Conservation (phyloP, 805 yeast genomes). For the Diddensiella transvaalensis region DNA sequence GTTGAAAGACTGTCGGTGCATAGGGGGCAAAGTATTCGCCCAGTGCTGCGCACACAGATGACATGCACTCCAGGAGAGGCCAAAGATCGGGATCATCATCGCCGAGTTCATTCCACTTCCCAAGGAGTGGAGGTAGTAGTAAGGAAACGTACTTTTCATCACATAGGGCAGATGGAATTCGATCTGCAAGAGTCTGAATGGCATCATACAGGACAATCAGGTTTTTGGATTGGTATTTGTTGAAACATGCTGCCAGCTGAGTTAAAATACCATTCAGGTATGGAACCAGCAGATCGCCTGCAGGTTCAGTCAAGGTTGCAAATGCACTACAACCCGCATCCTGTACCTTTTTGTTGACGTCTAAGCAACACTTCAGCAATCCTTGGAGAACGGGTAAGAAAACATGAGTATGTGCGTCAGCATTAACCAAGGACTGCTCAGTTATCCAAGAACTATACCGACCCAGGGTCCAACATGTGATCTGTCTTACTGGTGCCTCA, state of each 20-base stretch:
- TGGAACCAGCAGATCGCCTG: slow-evolving; percentile 64
- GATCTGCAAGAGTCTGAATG: slow-evolving; percentile 82
- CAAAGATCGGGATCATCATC: slow-evolving; percentile 85
- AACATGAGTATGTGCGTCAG: slow-evolving; percentile 52
- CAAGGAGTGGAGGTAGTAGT: slow-evolving; percentile 76
- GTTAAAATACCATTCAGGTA: slow-evolving; percentile 63
- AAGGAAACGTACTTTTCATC: slow-evolving; percentile 54
- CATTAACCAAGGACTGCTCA: slow-evolving; percentile 34
- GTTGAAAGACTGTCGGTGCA: slow-evolving; percentile 79
- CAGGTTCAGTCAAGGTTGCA: slow-evolving; percentile 74
- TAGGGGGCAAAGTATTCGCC: slow-evolving; percentile 84
- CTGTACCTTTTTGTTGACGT: slow-evolving; percentile 88
- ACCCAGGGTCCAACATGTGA: slow-evolving; percentile 93
- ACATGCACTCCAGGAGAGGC: slow-evolving; percentile 91
- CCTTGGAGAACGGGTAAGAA: slow-evolving; percentile 76
- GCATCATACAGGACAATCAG: slow-evolving; percentile 83
- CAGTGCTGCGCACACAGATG: slow-evolving; percentile 82
- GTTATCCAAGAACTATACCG: slow-evolving; percentile 79
- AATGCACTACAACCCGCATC: slow-evolving; percentile 89
- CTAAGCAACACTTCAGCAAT: slow-evolving; percentile 70
- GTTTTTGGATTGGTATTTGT: slow-evolving; percentile 75
- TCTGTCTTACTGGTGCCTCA: slow-evolving; percentile 85
- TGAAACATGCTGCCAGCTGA: slow-evolving; percentile 71
- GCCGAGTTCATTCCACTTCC: slow-evolving; percentile 69
- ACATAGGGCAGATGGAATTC: slow-evolving; percentile 56